phyloP scores from a whole-genome alignment of 2,329 filamentous ascomycete species.

The Elsinoe australis region DNA sequence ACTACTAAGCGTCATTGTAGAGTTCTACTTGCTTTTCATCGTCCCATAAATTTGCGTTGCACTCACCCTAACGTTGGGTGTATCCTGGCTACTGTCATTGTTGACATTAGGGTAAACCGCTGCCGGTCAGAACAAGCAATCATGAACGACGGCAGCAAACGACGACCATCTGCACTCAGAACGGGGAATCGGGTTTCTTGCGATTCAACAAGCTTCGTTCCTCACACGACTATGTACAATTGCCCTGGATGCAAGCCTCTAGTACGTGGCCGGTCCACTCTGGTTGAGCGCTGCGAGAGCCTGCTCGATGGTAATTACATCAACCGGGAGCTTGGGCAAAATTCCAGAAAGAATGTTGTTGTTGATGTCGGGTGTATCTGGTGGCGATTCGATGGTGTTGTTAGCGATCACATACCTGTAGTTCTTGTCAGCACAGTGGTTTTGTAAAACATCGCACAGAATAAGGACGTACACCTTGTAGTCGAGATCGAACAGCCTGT shows the following conservation, averaged over 20 bases:
- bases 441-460: neutral
- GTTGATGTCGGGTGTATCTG: constrained; percentile 25
- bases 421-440: neutral
- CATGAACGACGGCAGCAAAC: no score
- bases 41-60: no score
- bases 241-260: neutral
- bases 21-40: no score
- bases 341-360: constrained; percentile 27
- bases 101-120: no score
- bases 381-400: constrained; percentile 28
- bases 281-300: constrained; percentile 25
- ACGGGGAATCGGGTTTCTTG: no score
- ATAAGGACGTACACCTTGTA: constrained; percentile 36
- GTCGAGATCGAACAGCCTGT: constrained; percentile 39
- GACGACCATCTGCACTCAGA: no score
- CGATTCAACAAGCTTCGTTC: no score
- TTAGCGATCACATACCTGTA: constrained; percentile 28
- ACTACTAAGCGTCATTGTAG: no score
- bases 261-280: neutral
- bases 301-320: constrained; percentile 30
- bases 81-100: no score
- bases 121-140: no score
- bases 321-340: constrained; percentile 27
- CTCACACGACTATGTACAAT: neutral
- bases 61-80: no score